Percentiles rank a stretch among this genome's conserved stretches.
Evolutionary conservation across 352 stramenopile genomes (phyloP).

Genomic region (Phytophthora syringae): DNA sequence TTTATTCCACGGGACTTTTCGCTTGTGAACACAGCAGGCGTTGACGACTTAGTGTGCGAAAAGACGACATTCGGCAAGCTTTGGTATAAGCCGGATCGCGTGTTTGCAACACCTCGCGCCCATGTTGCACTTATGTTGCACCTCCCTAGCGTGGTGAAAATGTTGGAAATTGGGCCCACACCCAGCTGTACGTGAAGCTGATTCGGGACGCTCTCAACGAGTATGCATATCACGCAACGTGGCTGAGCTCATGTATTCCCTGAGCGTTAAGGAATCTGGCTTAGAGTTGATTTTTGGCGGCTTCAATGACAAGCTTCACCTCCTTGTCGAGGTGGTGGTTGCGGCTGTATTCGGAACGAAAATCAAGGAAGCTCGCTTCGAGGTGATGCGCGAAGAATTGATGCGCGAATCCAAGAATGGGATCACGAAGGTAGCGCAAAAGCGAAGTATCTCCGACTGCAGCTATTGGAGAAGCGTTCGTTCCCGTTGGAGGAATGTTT

Average conservation of each 20-base stretch:
- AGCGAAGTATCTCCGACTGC: constrained; percentile 68
- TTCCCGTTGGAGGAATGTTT: constrained; percentile 60
- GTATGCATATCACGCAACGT: constrained; percentile 79
- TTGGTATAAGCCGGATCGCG: constrained; percentile 68
- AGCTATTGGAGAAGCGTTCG: constrained; percentile 58
- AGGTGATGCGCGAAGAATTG: constrained; percentile 72
- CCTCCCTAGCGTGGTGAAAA: constrained; percentile 55
- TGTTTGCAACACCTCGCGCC: constrained; percentile 68
- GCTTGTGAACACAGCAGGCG: constrained; percentile 43
- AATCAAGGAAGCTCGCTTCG: constrained; percentile 60
- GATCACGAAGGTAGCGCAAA: constrained; percentile 60
- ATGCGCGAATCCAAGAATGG: constrained; percentile 74
- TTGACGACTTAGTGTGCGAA: constrained; percentile 39
- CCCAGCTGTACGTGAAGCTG: constrained; percentile 68
- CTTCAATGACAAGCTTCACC: constrained; percentile 78
- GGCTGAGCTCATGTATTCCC: constrained; percentile 73
- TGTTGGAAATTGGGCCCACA: constrained; percentile 47
- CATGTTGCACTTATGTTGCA: constrained; percentile 62
- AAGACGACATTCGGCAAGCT: constrained; percentile 55
- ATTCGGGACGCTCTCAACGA: constrained; percentile 74
- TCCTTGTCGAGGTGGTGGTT: constrained; percentile 71
- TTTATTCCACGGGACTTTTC: constrained; percentile 79
- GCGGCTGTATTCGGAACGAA: constrained; percentile 55
- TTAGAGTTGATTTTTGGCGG: constrained; percentile 77
- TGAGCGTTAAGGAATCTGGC: constrained; percentile 66